These are phyloP conservation scores for Nicotiana sylvestris DNA, from an alignment of 257 asterid genomes.

Conservation along the genomic window DNA sequence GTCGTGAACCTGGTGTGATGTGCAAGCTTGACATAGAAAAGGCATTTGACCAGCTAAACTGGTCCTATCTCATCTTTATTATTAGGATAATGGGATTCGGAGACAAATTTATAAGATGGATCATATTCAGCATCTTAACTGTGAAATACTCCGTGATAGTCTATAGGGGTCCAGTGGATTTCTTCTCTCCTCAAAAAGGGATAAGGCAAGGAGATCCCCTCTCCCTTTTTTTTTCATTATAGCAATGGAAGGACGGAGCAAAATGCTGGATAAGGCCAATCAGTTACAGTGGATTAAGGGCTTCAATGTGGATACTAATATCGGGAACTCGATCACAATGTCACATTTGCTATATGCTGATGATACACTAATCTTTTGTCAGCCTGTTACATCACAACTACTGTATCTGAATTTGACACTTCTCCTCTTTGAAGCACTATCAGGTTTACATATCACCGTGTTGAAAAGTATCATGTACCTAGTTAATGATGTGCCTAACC, in stretches of 20 bases:
- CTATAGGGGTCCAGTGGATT: background rate
- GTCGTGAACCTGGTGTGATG: background rate
- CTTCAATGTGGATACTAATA: too few species aligned
- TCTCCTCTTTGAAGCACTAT: background rate
- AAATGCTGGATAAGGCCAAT: too few species aligned
- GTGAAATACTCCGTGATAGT: background rate
- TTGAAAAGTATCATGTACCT: background rate
- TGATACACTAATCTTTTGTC: background rate
- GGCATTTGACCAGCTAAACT: background rate
- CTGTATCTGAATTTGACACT: too few species aligned
- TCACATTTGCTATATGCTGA: too few species aligned
- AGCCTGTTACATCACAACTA: accelerated
- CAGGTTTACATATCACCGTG: background rate
- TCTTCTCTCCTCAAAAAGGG: background rate
- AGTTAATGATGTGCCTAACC: background rate
- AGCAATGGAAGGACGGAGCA: too few species aligned
- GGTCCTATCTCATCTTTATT: background rate
- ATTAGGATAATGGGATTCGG: background rate
- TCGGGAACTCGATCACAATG: too few species aligned
- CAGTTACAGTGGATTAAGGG: too few species aligned
- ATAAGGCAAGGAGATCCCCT: too few species aligned
- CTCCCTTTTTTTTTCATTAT: too few species aligned
- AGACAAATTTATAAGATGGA: background rate
- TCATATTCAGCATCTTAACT: background rate
- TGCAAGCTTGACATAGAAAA: background rate